Base-by-base conservation (phyloP, 805 yeast genomes). In the Pichia ethanolica region DNA sequence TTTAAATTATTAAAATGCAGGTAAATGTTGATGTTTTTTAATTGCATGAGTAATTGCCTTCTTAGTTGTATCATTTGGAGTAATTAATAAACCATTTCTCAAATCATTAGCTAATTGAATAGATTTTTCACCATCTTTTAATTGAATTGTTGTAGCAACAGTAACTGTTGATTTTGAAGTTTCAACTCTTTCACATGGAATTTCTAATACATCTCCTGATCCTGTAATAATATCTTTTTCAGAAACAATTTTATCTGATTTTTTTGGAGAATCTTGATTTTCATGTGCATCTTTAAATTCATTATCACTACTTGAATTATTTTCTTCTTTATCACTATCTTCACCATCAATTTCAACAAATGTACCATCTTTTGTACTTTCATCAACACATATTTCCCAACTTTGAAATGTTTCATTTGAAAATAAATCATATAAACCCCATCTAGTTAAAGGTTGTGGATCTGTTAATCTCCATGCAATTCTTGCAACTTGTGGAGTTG, bases 391-490 rank as follows among this genome's bases (percentile, higher is more conserved):
- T 72, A 81, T 78, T 57, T 83, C 89, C 48, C 84, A 70, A 10
- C 66, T 56, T 39, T 67, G 69, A 62, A 86, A 85, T 78, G 87
- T 83, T 2, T 86, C 83, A 58, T 86, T 93, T 10, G 69, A 59
- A 53, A 82, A 78, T 33, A 86, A 67, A 35, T 74, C 75, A 8
- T 73, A 72, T 57, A 86, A 58, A n/a, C 77, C 70, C 61, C 82
- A 83, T 52, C 95, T 71, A 12, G 79, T 70, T 1, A 60, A 59
- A 0, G 76, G 70, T 20, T 78, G 69, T 6, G 89, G 87, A 62
- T 86, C 90, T 56, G 83, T 77, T 47, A 86, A 68, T 61, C 87
- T 78, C 90, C 91, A 86, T 1, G 89, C 89, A 5, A 83, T 80
- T 58, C 93, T 72, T 1, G 89, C 78, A 27, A 83, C 81, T 11